Evolutionary conservation across 2,329 filamentous ascomycete genomes (phyloP).

Genomic region (Beauveria sp.): DNA sequence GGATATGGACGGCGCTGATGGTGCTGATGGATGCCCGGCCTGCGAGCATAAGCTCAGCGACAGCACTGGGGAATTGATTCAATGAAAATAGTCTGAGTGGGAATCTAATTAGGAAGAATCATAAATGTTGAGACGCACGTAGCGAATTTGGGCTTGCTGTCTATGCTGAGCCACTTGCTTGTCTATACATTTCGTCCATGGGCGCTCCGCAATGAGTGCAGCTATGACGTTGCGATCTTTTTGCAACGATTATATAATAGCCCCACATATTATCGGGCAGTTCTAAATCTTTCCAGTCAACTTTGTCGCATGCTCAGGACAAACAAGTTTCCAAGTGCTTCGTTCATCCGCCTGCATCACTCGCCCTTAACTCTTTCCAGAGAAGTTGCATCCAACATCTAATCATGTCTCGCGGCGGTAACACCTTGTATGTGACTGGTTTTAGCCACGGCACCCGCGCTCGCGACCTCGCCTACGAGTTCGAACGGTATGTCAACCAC

Average conservation of each 20-base stretch:
- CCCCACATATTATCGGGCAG: background rate
- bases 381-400: background rate
- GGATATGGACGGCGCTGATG: background rate
- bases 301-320: conserved; percentile 2
- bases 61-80: background rate
- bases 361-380: conserved; percentile 1
- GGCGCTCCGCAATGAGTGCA: background rate
- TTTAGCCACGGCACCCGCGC: conserved; percentile 98
- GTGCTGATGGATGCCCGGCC: background rate
- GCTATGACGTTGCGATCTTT: conserved; percentile 6
- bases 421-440: conserved; percentile 96
- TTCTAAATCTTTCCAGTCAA: conserved; percentile 8
- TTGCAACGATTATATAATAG: conserved; percentile 5
- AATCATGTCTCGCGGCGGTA: conserved; percentile 84
- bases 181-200: background rate
- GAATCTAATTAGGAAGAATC: background rate
- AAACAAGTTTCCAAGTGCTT: conserved; percentile 7
- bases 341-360: conserved; percentile 1
- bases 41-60: background rate
- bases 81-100: background rate
- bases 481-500: conserved; percentile 94
- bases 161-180: background rate
- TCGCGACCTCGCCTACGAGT: conserved; percentile 99
- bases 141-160: background rate
- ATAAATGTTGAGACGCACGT: too few relatives aligned